Conservation (phyloP, 805 yeast genomes). For the Kodamaea jinghongensis region DNA sequence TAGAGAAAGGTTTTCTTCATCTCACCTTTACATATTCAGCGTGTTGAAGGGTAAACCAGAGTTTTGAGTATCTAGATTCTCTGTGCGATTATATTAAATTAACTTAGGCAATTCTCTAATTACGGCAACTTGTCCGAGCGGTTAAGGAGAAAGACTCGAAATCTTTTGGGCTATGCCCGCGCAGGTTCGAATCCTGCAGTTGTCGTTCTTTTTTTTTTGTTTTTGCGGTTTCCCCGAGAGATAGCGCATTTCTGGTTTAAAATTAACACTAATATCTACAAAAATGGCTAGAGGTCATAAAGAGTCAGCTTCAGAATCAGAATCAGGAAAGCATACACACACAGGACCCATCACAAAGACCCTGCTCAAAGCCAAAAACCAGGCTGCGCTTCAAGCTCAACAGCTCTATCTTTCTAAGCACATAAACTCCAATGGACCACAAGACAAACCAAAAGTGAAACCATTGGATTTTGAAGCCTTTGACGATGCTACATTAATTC, state of each 20-base stretch:
- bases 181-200: constrained; percentile 18
- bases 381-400: constrained; percentile 65
- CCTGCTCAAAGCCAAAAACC: constrained; percentile 57
- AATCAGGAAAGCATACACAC: constrained; percentile 14
- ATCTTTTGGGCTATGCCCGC: constrained; percentile 17
- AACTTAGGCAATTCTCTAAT: not conserved
- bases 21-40: too few relatives aligned
- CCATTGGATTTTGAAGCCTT: constrained; percentile 70
- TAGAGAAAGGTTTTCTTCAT: too few relatives aligned
- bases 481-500: constrained; percentile 62
- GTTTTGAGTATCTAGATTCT: too few relatives aligned
- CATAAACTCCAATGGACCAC: constrained; percentile 72
- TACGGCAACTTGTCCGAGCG: constrained; percentile 17
- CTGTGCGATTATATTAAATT: not conserved
- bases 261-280: not conserved
- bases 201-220: constrained; percentile 11
- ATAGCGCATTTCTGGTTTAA: not conserved
- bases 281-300: constrained; percentile 16
- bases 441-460: constrained; percentile 47
- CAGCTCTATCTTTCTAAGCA: constrained; percentile 66
- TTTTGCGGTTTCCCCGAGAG: not conserved
- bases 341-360: constrained; percentile 29
- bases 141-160: constrained; percentile 17
- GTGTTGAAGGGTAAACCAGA: too few relatives aligned
- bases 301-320: constrained; percentile 41